These are phyloP conservation scores for Ciborinia camelliae DNA, from an alignment of 2,329 filamentous ascomycete species.

Conservation along the genomic window DNA sequence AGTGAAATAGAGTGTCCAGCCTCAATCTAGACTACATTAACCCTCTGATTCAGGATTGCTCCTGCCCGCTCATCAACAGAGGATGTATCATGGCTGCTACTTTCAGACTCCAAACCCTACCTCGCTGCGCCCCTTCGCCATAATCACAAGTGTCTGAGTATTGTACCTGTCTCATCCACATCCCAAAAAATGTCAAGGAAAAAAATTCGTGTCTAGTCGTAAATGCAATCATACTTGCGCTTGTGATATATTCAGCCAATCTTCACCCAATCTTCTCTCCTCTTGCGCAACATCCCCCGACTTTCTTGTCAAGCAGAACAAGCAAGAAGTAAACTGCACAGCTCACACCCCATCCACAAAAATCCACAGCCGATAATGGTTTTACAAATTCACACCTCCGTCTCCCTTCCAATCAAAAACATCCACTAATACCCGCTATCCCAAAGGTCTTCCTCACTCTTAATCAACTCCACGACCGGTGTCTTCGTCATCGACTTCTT, in stretches of 20 bases:
- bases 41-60: background rate
- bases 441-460: slow-evolving; percentile 63
- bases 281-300: background rate
- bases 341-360: background rate
- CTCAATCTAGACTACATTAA: background rate
- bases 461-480: slow-evolving; percentile 60
- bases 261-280: background rate
- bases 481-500: slow-evolving; percentile 60
- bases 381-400: background rate
- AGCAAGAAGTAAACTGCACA: background rate
- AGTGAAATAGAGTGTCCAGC: background rate
- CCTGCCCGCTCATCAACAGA: background rate
- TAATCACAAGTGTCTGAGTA: background rate
- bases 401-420: background rate
- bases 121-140: background rate
- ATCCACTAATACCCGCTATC: slow-evolving; percentile 35
- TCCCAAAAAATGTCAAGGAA: background rate
- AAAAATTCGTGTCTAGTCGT: background rate
- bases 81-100: background rate
- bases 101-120: background rate
- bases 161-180: background rate
- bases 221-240: background rate
- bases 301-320: background rate
- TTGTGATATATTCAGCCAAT: background rate
- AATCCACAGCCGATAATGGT: background rate